Conservation (phyloP, 768 basidiomycete genomes). For the Cyathus striatus region DNA sequence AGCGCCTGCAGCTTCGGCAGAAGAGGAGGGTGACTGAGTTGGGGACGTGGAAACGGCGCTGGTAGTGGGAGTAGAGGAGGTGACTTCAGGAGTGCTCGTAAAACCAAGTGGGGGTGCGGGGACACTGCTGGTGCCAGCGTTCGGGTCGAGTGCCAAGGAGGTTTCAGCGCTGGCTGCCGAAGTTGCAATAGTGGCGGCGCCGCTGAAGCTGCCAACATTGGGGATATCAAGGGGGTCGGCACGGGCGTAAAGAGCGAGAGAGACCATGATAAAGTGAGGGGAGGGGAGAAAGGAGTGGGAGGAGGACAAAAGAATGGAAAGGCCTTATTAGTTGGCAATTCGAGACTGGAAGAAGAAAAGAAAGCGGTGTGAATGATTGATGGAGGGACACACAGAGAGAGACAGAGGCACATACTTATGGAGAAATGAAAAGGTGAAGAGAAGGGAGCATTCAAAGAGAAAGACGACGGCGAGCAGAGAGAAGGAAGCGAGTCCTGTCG, state of each 20-base stretch:
- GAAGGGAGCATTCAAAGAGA: neutral
- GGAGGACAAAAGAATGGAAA: constrained; percentile 16
- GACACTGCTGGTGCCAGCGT: constrained; percentile 5
- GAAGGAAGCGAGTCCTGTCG: neutral
- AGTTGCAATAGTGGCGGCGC: constrained; percentile 8
- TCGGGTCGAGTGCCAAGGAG: constrained; percentile 11
- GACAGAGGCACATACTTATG: neutral
- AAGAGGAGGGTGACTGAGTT: constrained; percentile 9
- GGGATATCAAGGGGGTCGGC: constrained; percentile 9
- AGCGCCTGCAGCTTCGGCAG: constrained; percentile 14
- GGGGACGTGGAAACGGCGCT: constrained; percentile 8
- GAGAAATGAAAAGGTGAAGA: neutral
- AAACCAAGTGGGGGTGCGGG: constrained; percentile 9
- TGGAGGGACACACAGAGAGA: neutral
- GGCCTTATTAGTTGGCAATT: constrained; percentile 5
- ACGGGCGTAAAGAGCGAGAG: constrained; percentile 16
- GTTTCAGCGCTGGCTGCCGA: constrained; percentile 9
- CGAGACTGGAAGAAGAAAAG: no score
- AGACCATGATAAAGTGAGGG: constrained; percentile 2
- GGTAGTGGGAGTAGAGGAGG: constrained; percentile 3
- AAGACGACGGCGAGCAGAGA: neutral
- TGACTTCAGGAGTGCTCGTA: constrained; percentile 5
- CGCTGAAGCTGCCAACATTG: constrained; percentile 11
- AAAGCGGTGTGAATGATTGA: neutral
- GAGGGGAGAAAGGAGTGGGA: constrained; percentile 7